Evolutionary conservation across 148 eudicot species (phyloP).

Genomic region (Chenopodium berlandieri): DNA sequence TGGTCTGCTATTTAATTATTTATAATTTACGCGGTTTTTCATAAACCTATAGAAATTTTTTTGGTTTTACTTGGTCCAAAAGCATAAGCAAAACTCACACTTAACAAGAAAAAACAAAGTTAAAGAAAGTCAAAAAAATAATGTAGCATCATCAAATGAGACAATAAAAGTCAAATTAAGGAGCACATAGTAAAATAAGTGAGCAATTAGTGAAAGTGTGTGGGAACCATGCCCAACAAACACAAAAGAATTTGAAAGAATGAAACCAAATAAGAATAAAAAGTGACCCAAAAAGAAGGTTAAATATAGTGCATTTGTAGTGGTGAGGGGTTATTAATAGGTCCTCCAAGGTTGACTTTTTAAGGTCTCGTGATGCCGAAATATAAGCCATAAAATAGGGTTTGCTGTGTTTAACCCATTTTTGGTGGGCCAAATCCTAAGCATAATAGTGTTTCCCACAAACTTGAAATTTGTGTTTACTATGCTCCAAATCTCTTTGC

Average conservation of each 20-base stretch:
- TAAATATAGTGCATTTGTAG: background rate
- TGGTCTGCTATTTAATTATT: no score
- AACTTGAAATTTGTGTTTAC: conserved; percentile 18
- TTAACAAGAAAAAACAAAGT: conserved; percentile 2
- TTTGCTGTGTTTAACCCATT: conserved; percentile 13
- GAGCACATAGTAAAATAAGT: conserved; percentile 2
- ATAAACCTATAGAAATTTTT: no score
- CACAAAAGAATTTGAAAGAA: conserved; percentile 15
- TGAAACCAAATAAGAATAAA: background rate
- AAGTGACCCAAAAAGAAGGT: background rate
- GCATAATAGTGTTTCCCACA: conserved; percentile 29
- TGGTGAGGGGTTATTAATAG: conserved; percentile 6
- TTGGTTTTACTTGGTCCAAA: background rate
- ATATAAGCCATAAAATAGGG: conserved; percentile 28
- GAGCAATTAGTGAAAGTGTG: conserved; percentile 7
- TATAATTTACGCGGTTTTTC: no score
- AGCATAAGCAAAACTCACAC: conserved; percentile 10
- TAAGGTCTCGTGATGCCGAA: conserved; percentile 23
- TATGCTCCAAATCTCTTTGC: background rate
- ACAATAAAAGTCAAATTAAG: background rate
- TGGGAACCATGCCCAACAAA: conserved; percentile 26
- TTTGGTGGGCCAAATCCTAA: conserved; percentile 17
- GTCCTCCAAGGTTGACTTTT: conserved; percentile 24
- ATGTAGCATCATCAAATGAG: background rate
- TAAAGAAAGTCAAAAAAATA: conserved; percentile 15